Evolutionary conservation across 2,329 filamentous ascomycete genomes (phyloP).

Genomic region (Neocucurbitaria cava): DNA sequence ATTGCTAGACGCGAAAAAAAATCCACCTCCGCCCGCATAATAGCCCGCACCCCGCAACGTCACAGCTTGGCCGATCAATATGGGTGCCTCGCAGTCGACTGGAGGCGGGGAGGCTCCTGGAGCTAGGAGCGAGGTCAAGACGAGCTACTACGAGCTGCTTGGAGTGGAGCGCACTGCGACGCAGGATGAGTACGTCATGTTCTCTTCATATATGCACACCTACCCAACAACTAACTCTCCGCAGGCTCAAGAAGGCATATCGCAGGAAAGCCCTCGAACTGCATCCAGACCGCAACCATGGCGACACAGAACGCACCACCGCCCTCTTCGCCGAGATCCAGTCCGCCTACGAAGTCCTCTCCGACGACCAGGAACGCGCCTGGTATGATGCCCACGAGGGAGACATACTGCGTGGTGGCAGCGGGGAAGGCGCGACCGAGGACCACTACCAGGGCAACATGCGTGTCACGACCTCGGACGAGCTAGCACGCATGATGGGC

Average conservation of each 20-base stretch:
- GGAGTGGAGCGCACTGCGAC: constrained; percentile 74
- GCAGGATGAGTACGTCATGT: constrained; percentile 74
- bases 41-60: constrained; percentile 9
- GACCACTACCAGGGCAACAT: constrained; percentile 71
- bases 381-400: constrained; percentile 98
- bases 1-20: constrained; percentile 15
- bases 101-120: constrained; percentile 29
- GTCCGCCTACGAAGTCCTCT: constrained; percentile 92
- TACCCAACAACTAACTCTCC: neutral
- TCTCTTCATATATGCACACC: neutral
- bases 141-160: constrained; percentile 86
- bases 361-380: constrained; percentile 90
- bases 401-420: constrained; percentile 76
- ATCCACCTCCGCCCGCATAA: constrained; percentile 9
- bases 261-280: constrained; percentile 88
- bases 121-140: constrained; percentile 60
- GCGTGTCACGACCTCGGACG: constrained; percentile 78
- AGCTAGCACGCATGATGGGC: constrained; percentile 78
- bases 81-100: constrained; percentile 58
- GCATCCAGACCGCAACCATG: constrained; percentile 92
- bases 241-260: constrained; percentile 91
- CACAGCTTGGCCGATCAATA: constrained; percentile 25
- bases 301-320: constrained; percentile 83
- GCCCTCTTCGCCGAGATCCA: constrained; percentile 89
- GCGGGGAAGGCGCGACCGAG: constrained; percentile 55